Evolutionary conservation across 225 moss, liverwort and hornwort genomes (phyloP).

Genomic region (Climacium dendroides): DNA sequence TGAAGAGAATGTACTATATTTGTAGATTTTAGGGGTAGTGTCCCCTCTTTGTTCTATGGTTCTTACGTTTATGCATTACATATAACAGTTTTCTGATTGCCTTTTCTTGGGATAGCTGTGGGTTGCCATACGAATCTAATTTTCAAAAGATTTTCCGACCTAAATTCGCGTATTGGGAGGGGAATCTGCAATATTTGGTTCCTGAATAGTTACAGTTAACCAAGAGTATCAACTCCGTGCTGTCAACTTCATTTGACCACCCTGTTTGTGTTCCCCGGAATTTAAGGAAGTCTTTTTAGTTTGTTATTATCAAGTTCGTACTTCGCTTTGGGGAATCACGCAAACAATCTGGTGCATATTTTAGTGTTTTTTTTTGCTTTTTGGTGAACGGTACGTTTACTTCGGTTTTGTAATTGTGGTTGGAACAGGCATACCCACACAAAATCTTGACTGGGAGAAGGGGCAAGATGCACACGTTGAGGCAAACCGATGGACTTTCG

Average conservation of each 20-base stretch:
- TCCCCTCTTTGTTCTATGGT: no score
- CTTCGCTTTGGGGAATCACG: not conserved
- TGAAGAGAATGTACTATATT: not conserved
- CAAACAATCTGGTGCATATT: not conserved
- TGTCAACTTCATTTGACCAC: not conserved
- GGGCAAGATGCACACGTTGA: slow-evolving; percentile 38
- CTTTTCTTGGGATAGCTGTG: not conserved
- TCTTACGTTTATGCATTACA: not conserved
- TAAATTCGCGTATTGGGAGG: not conserved
- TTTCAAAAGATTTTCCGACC: not conserved
- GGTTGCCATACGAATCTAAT: not conserved
- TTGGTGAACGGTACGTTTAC: not conserved
- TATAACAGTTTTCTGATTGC: not conserved
- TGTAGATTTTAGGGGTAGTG: not conserved
- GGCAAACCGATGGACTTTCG: slow-evolving; percentile 48
- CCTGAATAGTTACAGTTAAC: not conserved
- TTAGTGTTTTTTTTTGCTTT: not conserved
- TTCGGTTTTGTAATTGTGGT: not conserved
- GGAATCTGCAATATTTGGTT: not conserved
- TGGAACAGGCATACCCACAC: slow-evolving; percentile 37
- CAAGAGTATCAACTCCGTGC: not conserved
- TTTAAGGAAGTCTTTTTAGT: not conserved
- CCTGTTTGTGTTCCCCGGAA: not conserved
- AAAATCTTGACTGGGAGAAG: slow-evolving; percentile 48
- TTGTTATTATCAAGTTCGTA: not conserved